These are phyloP conservation scores for Loxodes magnus DNA, from an alignment of 73 alveolate species.

Conservation along the genomic window DNA sequence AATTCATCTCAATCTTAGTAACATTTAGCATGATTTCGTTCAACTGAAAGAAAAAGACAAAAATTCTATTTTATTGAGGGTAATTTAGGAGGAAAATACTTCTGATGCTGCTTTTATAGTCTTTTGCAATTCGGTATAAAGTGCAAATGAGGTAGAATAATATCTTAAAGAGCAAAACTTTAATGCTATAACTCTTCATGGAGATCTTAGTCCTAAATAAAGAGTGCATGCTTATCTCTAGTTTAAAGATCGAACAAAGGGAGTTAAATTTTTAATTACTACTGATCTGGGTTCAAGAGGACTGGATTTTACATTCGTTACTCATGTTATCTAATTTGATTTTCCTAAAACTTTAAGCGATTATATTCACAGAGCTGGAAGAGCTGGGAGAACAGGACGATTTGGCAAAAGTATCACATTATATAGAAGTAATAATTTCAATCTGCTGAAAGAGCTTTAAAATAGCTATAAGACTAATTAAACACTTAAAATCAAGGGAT, in stretches of 20 bases:
- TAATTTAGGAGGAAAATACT: conserved; percentile 44
- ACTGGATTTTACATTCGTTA: conserved; percentile 76
- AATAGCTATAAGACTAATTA: no score
- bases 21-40: conserved; percentile 10
- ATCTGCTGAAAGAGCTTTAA: no score
- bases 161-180: conserved; percentile 30
- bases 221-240: conserved; percentile 54
- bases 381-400: conserved; percentile 68
- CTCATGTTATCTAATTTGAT: conserved; percentile 81
- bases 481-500: no score
- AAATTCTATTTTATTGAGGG: conserved; percentile 5
- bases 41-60: conserved; percentile 19
- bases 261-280: conserved; percentile 52
- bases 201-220: conserved; percentile 79
- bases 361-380: conserved; percentile 86
- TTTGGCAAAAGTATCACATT: no score
- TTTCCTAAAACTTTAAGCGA: conserved; percentile 72
- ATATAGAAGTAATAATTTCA: no score
- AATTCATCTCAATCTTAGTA: background rate
- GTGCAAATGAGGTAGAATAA: conserved; percentile 57
- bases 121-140: conserved; percentile 48
- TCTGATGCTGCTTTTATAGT: conserved; percentile 52
- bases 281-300: conserved; percentile 96
- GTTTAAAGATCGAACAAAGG: conserved; percentile 57
- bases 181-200: conserved; percentile 55